Conservation (phyloP, 192 early-diverging fungal species). For the Coemansia sp. region DNA sequence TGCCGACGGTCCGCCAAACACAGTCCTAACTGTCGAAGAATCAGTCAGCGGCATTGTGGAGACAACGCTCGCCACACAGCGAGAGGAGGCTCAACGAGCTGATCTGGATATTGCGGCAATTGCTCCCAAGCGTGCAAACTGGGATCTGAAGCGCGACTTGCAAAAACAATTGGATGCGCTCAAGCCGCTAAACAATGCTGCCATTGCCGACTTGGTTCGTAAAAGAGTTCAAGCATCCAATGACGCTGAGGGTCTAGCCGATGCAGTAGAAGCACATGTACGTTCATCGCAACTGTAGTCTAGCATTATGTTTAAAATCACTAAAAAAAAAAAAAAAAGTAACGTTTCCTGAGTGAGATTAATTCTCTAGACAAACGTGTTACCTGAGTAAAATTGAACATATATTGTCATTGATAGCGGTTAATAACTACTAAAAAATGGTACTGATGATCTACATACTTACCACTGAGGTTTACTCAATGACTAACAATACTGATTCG, state of each 20-base stretch:
- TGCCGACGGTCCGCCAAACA: not conserved
- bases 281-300: not conserved
- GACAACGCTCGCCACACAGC: conserved; percentile 14
- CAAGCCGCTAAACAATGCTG: conserved; percentile 68
- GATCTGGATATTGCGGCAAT: conserved; percentile 72
- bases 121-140: conserved; percentile 86
- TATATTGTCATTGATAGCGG: not conserved
- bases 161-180: conserved; percentile 74
- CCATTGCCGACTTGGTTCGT: conserved; percentile 79
- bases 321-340: too few species aligned
- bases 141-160: conserved; percentile 88
- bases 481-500: not conserved
- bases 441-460: not conserved
- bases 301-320: not conserved
- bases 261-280: conserved; percentile 25
- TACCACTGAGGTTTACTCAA: not conserved
- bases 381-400: too few species aligned
- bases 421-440: not conserved
- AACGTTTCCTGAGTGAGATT: not conserved
- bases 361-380: not conserved
- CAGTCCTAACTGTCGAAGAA: not conserved
- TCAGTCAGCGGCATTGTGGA: conserved; percentile 25
- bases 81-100: not conserved
- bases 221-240: conserved; percentile 41
- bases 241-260: conserved; percentile 15